phyloP scores from a whole-genome alignment of 2,329 filamentous ascomycete species.

The Alternaria burnsii region DNA sequence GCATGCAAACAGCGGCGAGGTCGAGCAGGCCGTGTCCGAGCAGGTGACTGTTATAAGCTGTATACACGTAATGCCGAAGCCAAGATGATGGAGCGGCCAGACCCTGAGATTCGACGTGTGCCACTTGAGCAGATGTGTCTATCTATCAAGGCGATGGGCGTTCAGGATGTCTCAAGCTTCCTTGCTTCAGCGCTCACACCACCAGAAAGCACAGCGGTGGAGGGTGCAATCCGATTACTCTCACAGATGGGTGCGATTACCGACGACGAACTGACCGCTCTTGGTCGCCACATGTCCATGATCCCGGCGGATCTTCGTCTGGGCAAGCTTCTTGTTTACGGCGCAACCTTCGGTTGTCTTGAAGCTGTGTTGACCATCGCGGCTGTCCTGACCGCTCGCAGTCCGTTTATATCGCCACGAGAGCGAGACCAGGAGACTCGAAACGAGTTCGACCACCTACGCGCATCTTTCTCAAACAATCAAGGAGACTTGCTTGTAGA shows the following conservation, averaged over 20 bases:
- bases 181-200: conserved; percentile 88
- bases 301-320: conserved; percentile 93
- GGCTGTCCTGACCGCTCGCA: conserved; percentile 87
- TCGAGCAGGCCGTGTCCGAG: conserved; percentile 90
- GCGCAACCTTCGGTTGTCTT: conserved; percentile 90
- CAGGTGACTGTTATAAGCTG: conserved; percentile 92
- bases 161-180: conserved; percentile 81
- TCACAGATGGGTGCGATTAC: conserved; percentile 88
- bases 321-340: conserved; percentile 94
- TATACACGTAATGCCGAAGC: conserved; percentile 86
- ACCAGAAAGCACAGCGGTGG: conserved; percentile 83
- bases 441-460: conserved; percentile 80
- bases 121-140: conserved; percentile 94
- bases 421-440: conserved; percentile 85
- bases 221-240: conserved; percentile 81
- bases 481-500: conserved; percentile 92
- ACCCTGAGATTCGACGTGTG: conserved; percentile 92
- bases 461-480: conserved; percentile 74
- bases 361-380: conserved; percentile 89
- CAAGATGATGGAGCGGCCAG: conserved; percentile 86
- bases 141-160: conserved; percentile 94
- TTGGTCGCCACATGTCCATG: conserved; percentile 92
- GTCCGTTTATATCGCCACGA: conserved; percentile 84
- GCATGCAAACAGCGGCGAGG: conserved; percentile 95
- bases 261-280: conserved; percentile 84